Conservation (phyloP, 352 stramenopile genomes). For the Phytopythium cucurbitacearum region DNA sequence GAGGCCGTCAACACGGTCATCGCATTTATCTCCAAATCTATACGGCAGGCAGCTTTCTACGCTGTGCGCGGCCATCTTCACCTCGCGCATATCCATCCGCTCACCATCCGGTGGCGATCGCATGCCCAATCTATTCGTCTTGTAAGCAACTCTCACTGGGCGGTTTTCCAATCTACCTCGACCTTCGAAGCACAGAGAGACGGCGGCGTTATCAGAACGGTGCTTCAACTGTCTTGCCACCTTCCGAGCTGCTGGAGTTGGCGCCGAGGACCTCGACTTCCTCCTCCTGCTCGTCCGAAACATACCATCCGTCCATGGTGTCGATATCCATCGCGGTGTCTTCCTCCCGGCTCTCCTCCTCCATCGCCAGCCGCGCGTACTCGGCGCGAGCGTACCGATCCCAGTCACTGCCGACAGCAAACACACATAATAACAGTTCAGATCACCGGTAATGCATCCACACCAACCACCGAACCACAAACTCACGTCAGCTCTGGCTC, state of each 20-base stretch:
- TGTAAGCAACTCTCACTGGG: no score
- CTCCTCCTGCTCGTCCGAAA: conserved; percentile 76
- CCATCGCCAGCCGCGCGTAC: conserved; percentile 96
- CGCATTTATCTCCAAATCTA: conserved; percentile 2
- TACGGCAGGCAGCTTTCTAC: neutral
- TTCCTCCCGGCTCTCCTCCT: conserved; percentile 93
- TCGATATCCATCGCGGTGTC: conserved; percentile 88
- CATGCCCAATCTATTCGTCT: no score
- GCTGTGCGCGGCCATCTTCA: neutral
- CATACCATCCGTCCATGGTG: conserved; percentile 88
- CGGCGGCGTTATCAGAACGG: conserved; percentile 38
- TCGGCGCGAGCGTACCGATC: conserved; percentile 96
- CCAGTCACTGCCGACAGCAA: conserved; percentile 84
- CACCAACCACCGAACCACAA: neutral
- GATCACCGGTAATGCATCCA: neutral
- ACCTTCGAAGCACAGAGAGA: no score
- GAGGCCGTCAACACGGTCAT: neutral
- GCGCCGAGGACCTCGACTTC: conserved; percentile 49
- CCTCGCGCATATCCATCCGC: no score
- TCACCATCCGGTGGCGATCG: no score
- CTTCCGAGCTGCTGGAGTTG: conserved; percentile 8
- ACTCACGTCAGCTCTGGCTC: conserved; percentile 81
- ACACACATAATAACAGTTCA: conserved; percentile 7
- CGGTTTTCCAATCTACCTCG: no score
- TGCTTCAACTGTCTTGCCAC: conserved; percentile 62